Conservation (phyloP, 352 stramenopile species). For the Phytophthora podocarpi region DNA sequence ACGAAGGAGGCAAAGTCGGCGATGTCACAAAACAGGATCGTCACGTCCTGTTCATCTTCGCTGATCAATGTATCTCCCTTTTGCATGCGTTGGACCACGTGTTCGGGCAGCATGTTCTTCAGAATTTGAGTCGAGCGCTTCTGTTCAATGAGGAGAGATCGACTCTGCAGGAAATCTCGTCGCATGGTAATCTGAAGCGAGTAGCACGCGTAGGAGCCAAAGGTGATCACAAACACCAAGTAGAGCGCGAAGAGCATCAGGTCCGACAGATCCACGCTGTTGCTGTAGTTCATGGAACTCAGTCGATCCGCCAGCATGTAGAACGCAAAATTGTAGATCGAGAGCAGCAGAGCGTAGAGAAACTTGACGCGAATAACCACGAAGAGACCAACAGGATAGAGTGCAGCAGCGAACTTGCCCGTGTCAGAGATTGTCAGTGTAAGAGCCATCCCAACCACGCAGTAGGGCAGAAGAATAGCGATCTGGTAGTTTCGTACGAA, state of each 20-base stretch:
- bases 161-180: constrained; percentile 81
- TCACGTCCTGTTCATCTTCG: constrained; percentile 89
- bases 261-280: constrained; percentile 55
- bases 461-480: constrained; percentile 73
- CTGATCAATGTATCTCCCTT: constrained; percentile 82
- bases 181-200: constrained; percentile 86
- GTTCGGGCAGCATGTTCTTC: constrained; percentile 86
- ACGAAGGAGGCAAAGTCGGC: constrained; percentile 82
- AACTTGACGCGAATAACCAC: constrained; percentile 88
- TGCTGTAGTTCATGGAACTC: constrained; percentile 22
- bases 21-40: constrained; percentile 89
- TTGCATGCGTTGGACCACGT: constrained; percentile 87
- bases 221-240: constrained; percentile 75
- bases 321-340: constrained; percentile 82
- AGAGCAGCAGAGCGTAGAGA: constrained; percentile 73
- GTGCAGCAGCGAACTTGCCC: constrained; percentile 78
- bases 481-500: constrained; percentile 83
- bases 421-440: constrained; percentile 86
- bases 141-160: constrained; percentile 79
- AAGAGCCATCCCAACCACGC: constrained; percentile 71
- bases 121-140: constrained; percentile 82
- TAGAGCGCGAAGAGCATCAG: constrained; percentile 76
- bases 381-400: constrained; percentile 84
- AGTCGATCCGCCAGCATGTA: constrained; percentile 59
- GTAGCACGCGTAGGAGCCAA: constrained; percentile 80